Evolutionary conservation across 257 asterid species (phyloP), one percentile per base, ranked within the genome.

Genomic region (Orobanche coerulescens): DNA sequence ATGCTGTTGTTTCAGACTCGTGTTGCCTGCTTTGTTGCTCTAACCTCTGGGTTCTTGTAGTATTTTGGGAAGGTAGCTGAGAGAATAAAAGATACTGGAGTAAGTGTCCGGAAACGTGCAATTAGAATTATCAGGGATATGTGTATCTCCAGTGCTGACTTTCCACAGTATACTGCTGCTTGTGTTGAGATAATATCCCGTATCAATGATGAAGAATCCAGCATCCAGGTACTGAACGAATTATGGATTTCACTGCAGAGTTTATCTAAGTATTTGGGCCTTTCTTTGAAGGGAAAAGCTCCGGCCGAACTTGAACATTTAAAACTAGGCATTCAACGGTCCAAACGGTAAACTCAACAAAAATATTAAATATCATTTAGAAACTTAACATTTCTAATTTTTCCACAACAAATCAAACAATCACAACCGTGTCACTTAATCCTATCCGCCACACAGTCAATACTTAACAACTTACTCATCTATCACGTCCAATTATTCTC

Each of bases 1-100:
- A 50, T 75, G 59, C 65, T 66, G 25, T 24, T 19, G 20, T 64
- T 64, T 37, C 25, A 49, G 36, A 30, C 53, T 51, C 26, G 63
- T 66, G 44, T 33, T 33, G 30, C 69, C 65, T 56, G 64, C 44
- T 67, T 78, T 75, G 26, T 33, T 53, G 64, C 62, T 64, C 54
- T 78, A 63, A 78, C 48, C 40, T 68, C 4, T 56, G 58, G 73
- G 49, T 67, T 71, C 57, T 69, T 59, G 53, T 72, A 93, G 99
- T 93, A 93, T 78, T 93, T 93, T 78, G 94, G 79, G 77, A 93
- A 93, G 89, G 95, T 93, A 40, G 99, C 94, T 11, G 99, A 93
- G 79, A 83, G 96, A 76, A 85, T 81, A 64, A 93, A 86, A 84
- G 99, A 93, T 74, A 89, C 96, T 51, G 99, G 99, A 75, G 94